Conservation (phyloP, 2,329 filamentous ascomycete species). For the Aspergillus sp. region DNA sequence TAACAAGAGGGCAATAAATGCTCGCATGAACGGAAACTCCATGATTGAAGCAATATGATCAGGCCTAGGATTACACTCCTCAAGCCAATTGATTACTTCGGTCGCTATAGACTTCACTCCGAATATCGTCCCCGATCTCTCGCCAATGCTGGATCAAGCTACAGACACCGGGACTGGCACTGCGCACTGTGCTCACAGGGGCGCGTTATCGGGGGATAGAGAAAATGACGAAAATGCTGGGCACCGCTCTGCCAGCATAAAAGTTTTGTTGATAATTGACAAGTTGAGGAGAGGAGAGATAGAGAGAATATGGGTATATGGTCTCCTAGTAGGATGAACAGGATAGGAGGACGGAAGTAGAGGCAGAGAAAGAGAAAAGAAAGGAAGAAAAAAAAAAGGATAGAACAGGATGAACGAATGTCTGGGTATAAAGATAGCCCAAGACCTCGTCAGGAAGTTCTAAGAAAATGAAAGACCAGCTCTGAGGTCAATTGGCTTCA, state of each 20-base stretch:
- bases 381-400: neutral
- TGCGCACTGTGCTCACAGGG: neutral
- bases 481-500: slow-evolving; percentile 20
- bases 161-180: neutral
- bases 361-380: slow-evolving; percentile 19
- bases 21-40: slow-evolving; percentile 42
- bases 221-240: neutral
- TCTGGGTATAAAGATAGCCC: slow-evolving; percentile 17
- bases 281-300: slow-evolving; percentile 19
- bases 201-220: neutral
- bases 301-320: slow-evolving; percentile 19
- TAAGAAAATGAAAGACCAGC: slow-evolving; percentile 14
- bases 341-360: slow-evolving; percentile 15
- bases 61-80: neutral
- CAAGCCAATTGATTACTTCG: neutral
- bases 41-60: slow-evolving; percentile 23
- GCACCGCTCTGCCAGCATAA: neutral
- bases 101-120: neutral
- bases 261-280: neutral
- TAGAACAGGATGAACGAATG: slow-evolving; percentile 27
- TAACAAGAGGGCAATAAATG: slow-evolving; percentile 47
- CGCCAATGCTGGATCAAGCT: neutral
- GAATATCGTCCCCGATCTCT: neutral
- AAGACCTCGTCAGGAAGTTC: slow-evolving; percentile 9
- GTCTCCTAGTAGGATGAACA: slow-evolving; percentile 18